Conservation (phyloP, 805 yeast genomes). For the Kregervanrija delftensis region DNA sequence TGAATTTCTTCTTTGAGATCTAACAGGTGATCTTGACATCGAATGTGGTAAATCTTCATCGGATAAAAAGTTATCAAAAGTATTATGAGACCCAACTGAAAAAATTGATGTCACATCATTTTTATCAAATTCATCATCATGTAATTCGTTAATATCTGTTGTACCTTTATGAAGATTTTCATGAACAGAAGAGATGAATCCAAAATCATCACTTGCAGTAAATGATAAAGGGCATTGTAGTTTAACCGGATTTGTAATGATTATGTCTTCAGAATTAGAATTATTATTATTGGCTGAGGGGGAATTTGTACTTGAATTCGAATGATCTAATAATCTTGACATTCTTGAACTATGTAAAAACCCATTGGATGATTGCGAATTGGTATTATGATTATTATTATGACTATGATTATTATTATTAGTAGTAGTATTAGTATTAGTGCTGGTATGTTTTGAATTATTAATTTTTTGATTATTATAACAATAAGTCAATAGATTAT, state of each 20-base stretch:
- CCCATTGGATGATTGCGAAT: not conserved
- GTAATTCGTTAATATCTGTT: slow-evolving; percentile 18
- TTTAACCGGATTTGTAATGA: slow-evolving; percentile 31
- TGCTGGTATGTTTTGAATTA: not conserved
- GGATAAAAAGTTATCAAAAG: slow-evolving; percentile 11
- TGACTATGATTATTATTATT: no score
- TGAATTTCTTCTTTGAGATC: slow-evolving; percentile 12
- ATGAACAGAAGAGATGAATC: slow-evolving; percentile 20
- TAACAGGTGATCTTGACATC: slow-evolving; percentile 1
- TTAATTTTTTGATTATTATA: slow-evolving; percentile 29
- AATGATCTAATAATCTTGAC: slow-evolving; percentile 17
- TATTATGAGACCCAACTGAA: slow-evolving; percentile 19
- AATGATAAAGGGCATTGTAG: slow-evolving; percentile 29
- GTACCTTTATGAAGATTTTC: slow-evolving; percentile 18
- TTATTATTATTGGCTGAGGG: not conserved
- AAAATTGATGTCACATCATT: slow-evolving; percentile 20
- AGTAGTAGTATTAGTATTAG: not conserved
- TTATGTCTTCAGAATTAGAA: slow-evolving; percentile 18
- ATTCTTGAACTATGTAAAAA: slow-evolving; percentile 7
- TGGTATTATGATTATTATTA: no score
- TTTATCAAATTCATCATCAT: slow-evolving; percentile 13
- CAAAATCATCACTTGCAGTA: slow-evolving; percentile 25
- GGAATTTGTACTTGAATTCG: not conserved
- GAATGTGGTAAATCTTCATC: slow-evolving; percentile 1
- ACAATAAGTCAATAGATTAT: slow-evolving; percentile 55